phyloP scores from a whole-genome alignment of 1,284 basidiomycete species.

The Dichomitus squalens region DNA sequence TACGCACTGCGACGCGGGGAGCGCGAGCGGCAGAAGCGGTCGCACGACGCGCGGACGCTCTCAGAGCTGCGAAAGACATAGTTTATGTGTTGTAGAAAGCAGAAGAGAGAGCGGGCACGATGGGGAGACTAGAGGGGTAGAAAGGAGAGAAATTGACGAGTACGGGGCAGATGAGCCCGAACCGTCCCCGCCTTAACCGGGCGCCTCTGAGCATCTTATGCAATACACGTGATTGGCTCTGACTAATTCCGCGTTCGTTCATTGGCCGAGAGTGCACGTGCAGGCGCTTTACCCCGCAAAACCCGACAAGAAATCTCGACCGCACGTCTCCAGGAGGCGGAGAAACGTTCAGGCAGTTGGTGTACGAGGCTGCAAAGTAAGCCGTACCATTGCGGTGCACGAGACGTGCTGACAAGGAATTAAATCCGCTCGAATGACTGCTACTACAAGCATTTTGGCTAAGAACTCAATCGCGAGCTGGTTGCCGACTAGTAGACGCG shows the following conservation, averaged over 20 bases:
- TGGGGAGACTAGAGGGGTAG: not conserved
- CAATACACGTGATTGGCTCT: slow-evolving; percentile 20
- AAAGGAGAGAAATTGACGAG: slow-evolving; percentile 1
- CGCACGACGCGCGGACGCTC: slow-evolving; percentile 47
- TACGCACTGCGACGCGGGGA: slow-evolving; percentile 27
- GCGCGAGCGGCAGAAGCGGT: slow-evolving; percentile 39
- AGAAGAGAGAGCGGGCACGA: slow-evolving; percentile 5
- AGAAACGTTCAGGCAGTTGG: too few species aligned
- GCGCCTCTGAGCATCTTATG: slow-evolving; percentile 11
- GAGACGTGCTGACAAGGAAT: too few species aligned
- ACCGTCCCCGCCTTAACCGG: slow-evolving; percentile 1
- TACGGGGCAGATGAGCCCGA: not conserved
- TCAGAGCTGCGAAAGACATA: slow-evolving; percentile 55
- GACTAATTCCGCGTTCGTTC: slow-evolving; percentile 16
- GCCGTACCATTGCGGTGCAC: too few species aligned
- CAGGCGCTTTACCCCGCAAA: slow-evolving; percentile 7
- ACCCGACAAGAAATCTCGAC: not conserved
- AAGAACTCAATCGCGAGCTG: too few species aligned
- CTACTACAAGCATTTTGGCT: too few species aligned
- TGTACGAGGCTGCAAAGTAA: too few species aligned
- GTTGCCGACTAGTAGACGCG: too few species aligned
- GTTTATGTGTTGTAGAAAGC: slow-evolving; percentile 13
- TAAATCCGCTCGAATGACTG: too few species aligned
- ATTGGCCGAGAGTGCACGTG: slow-evolving; percentile 15
- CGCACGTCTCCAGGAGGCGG: too few species aligned